A percentile compares a stretch with the other conserved stretches of the same genome.
phyloP scores from a whole-genome alignment of 1,284 basidiomycete genomes.

The Bjerkandera adusta region DNA sequence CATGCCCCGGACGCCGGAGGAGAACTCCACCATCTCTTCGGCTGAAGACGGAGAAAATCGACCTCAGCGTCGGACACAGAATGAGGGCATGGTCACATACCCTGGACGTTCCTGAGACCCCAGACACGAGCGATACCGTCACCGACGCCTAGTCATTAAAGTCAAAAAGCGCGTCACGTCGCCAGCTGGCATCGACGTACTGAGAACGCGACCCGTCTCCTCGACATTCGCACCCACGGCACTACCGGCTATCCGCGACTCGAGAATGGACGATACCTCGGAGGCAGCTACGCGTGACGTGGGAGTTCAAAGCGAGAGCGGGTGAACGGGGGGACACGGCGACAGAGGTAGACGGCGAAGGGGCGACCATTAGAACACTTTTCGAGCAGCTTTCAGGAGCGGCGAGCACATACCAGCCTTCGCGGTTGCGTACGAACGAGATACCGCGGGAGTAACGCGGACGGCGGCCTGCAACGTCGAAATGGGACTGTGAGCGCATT shows the following conservation, averaged over 20 bases:
- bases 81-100: conserved; percentile 39
- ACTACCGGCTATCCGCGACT: conserved; percentile 95
- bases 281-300: conserved; percentile 81
- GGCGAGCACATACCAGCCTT: conserved; percentile 79
- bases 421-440: conserved; percentile 93
- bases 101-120: conserved; percentile 90
- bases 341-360: conserved; percentile 20
- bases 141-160: conserved; percentile 77
- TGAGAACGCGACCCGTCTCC: conserved; percentile 98
- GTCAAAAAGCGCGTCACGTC: conserved; percentile 14
- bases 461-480: conserved; percentile 42
- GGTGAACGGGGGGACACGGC: too few species aligned
- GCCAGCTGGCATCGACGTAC: conserved; percentile 46
- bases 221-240: conserved; percentile 92
- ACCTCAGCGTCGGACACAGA: conserved; percentile 13
- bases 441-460: conserved; percentile 47
- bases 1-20: conserved; percentile 98
- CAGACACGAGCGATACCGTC: conserved; percentile 99
- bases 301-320: too few species aligned
- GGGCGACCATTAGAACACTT: conserved; percentile 24
- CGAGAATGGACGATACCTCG: conserved; percentile 98
- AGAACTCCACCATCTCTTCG: conserved; percentile 99
- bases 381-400: conserved; percentile 4
- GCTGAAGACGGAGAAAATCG: conserved; percentile 42
- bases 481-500: conserved; percentile 21